Base-by-base conservation (phyloP, 441 rosid genomes). In the Adansonia rubrostipa region DNA sequence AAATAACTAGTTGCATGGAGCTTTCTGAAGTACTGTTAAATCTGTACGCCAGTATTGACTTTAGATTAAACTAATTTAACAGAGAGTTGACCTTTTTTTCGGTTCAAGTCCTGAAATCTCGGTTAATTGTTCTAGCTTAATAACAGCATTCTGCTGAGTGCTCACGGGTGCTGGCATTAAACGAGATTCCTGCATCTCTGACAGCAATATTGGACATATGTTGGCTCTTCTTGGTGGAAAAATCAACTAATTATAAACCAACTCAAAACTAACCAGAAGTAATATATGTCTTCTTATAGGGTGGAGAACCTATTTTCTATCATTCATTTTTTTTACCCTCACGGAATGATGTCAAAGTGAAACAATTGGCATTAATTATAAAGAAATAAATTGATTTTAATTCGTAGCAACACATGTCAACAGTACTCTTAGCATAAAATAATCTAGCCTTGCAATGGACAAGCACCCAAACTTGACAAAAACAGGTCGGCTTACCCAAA, bases 301-400 rank as follows among this genome's bases (percentile, higher is more conserved):
- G 13, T 57, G 28, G 3, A 57, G 8, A 56, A n/a, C 13, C 20
- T 19, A 19, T 20, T 62, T 61, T 61, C 66, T 62, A 24, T 62
- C 40, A 14, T 64, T 64, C 1, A 63, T 36, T 15, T 15, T 42
- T n/a, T 1, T 14, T 42, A 0, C 10, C 67, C 19, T 2, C 24
- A 7, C 42, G 44, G 17, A 28, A 63, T 65, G 50, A 65, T 65
- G 70, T 65, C 50, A 65, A 65, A 40, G 50, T n/a, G 14, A 65
- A 40, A 40, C 42, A 65, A 65, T 65, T 65, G 42, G 6, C 48
- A 65, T 15, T 64, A 40, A 36, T 64, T 65, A 40, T 5, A 3
- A 65, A 11, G n/a, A 40, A 7, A 15, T 65, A 0, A 40, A 6
- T 65, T 15, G 14, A 15, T 65, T 65, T 65, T 40, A 65, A 40